Percentiles rank a stretch among this genome's conserved stretches.
phyloP scores from a whole-genome alignment of 257 asterid species.

The Sherardia arvensis region DNA sequence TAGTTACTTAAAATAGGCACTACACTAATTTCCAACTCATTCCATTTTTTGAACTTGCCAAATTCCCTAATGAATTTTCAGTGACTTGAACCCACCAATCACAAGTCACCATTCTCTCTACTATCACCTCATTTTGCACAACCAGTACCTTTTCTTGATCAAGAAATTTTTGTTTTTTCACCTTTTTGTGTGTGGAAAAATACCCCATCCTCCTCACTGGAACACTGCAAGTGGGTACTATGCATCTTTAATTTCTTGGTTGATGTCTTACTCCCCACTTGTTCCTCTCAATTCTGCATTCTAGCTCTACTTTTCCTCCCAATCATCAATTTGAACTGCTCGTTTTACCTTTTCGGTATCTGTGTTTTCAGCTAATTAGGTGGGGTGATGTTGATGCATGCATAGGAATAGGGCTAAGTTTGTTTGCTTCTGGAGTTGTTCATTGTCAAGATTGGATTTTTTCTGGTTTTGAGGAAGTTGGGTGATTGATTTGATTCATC shows the following conservation, averaged over 20 bases:
- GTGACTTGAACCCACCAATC: slow-evolving; percentile 18
- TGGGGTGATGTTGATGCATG: slow-evolving; percentile 2
- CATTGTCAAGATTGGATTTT: slow-evolving; percentile 25
- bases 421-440: slow-evolving; percentile 13
- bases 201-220: slow-evolving; percentile 7
- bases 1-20: not conserved
- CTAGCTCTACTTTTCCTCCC: slow-evolving; percentile 19
- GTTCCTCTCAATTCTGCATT: slow-evolving; percentile 37
- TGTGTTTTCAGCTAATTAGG: slow-evolving; percentile 1
- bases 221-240: slow-evolving; percentile 38
- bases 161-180: slow-evolving; percentile 2
- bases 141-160: not conserved
- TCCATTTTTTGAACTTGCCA: not conserved
- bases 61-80: not conserved
- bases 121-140: slow-evolving; percentile 2
- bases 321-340: slow-evolving; percentile 11
- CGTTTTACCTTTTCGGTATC: slow-evolving; percentile 2
- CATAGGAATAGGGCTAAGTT: not conserved
- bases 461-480: slow-evolving; percentile 9
- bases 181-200: slow-evolving; percentile 3
- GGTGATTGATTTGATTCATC: slow-evolving; percentile 1
- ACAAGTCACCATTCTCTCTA: slow-evolving; percentile 9
- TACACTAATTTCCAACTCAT: not conserved
- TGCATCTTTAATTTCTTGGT: slow-evolving; percentile 23
- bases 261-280: slow-evolving; percentile 55